These are phyloP conservation scores for Helminthosporium solani DNA, from an alignment of 2,329 filamentous ascomycete species.

Conservation along the genomic window DNA sequence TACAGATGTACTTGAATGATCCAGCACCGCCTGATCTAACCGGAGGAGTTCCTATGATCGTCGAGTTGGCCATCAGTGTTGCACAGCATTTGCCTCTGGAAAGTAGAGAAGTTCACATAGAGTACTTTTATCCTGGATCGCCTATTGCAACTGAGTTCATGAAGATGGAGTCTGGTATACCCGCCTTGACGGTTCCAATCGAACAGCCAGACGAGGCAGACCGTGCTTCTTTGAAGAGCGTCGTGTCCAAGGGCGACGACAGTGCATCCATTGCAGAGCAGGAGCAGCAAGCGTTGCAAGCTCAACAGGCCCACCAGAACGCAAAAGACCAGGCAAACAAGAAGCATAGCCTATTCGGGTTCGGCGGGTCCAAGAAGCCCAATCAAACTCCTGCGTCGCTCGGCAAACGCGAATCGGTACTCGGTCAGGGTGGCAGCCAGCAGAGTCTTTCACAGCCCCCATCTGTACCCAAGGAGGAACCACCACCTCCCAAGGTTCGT, in stretches of 20 bases:
- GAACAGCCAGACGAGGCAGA: constrained; percentile 46
- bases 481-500: constrained; percentile 47
- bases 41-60: constrained; percentile 85
- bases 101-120: constrained; percentile 83
- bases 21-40: constrained; percentile 80
- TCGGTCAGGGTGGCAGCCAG: constrained; percentile 41
- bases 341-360: constrained; percentile 47
- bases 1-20: constrained; percentile 73
- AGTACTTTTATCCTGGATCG: constrained; percentile 79
- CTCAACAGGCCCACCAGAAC: constrained; percentile 12
- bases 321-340: constrained; percentile 32
- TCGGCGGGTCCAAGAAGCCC: constrained; percentile 43
- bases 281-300: constrained; percentile 36
- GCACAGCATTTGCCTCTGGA: constrained; percentile 84
- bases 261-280: constrained; percentile 30
- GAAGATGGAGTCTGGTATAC: constrained; percentile 71
- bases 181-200: constrained; percentile 48
- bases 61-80: constrained; percentile 85
- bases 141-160: constrained; percentile 71
- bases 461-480: constrained; percentile 43
- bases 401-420: constrained; percentile 44
- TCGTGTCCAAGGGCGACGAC: constrained; percentile 35
- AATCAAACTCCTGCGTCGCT: constrained; percentile 29
- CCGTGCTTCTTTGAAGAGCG: constrained; percentile 38
- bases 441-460: constrained; percentile 36